Evolutionary conservation across 1,284 basidiomycete genomes (phyloP).

Genomic region (Sporisorium graminicola): DNA sequence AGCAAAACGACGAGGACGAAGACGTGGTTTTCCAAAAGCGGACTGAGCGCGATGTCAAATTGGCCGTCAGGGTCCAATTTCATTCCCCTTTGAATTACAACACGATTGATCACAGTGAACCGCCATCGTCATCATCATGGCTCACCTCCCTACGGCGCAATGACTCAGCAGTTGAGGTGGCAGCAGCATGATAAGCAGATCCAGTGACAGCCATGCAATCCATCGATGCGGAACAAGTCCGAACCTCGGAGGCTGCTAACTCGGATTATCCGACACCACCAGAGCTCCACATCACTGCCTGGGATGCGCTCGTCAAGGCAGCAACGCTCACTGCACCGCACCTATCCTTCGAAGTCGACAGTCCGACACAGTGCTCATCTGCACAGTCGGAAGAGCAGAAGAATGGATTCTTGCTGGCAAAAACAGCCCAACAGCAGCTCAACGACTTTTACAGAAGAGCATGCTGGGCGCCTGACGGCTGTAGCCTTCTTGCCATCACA

Average conservation of each 20-base stretch:
- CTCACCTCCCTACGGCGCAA: not conserved
- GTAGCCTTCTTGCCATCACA: conserved; percentile 44
- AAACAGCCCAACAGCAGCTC: not conserved
- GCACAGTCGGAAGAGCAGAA: no score
- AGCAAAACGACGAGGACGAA: not conserved
- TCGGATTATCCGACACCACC: conserved; percentile 34
- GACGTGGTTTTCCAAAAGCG: conserved; percentile 18
- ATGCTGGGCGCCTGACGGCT: conserved; percentile 53
- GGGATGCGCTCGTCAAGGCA: conserved; percentile 4
- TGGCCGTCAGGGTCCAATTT: conserved; percentile 37
- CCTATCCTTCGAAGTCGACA: conserved; percentile 3
- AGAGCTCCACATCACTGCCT: conserved; percentile 21
- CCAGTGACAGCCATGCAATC: conserved; percentile 11
- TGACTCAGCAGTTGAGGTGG: not conserved
- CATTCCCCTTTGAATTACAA: not conserved
- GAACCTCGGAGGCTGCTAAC: conserved; percentile 1
- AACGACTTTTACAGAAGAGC: conserved; percentile 45
- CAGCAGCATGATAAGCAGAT: not conserved
- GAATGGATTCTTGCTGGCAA: no score
- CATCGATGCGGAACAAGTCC: conserved; percentile 1
- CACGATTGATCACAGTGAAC: not conserved
- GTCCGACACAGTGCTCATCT: not conserved
- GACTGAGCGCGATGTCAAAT: conserved; percentile 22
- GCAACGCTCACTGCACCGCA: conserved; percentile 1
- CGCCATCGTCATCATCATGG: not conserved